phyloP scores from a whole-genome alignment of 2,329 filamentous ascomycete genomes.

The Sporothrix brasiliensis region DNA sequence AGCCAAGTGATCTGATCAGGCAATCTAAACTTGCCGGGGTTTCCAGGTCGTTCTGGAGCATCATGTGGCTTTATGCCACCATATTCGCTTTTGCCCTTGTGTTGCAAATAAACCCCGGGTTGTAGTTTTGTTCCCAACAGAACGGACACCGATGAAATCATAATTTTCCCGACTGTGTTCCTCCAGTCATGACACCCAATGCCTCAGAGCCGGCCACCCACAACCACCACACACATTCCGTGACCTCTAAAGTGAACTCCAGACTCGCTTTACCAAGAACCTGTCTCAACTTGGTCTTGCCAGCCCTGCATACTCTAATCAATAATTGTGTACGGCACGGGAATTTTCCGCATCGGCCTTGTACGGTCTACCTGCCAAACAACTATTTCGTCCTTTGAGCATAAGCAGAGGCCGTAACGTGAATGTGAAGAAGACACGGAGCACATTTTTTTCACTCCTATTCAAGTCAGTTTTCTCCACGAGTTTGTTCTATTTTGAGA shows the following conservation, averaged over 20 bases:
- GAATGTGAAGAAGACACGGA: not conserved
- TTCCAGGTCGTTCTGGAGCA: not conserved
- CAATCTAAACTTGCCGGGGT: not conserved
- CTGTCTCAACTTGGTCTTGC: not conserved
- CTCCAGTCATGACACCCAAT: not conserved
- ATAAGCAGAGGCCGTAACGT: not conserved
- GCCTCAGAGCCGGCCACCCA: not conserved
- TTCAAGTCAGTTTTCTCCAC: not conserved
- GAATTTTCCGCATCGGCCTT: not conserved
- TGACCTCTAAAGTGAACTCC: no score
- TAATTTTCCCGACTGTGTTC: constrained; percentile 26
- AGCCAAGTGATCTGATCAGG: not conserved
- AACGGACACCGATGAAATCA: constrained; percentile 8
- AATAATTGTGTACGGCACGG: not conserved
- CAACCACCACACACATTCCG: not conserved
- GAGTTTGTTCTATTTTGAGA: not conserved
- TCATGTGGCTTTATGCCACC: not conserved
- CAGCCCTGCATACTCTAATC: not conserved
- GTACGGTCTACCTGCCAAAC: no score
- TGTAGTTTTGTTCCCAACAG: not conserved
- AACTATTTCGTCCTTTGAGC: no score
- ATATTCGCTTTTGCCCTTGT: not conserved
- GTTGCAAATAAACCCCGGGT: not conserved
- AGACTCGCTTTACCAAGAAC: not conserved
- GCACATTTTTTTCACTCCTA: not conserved